Evolutionary conservation across 2,329 filamentous ascomycete species (phyloP), one percentile per base, ranked within the genome.

Genomic region (Mycosphaerella arachidis): DNA sequence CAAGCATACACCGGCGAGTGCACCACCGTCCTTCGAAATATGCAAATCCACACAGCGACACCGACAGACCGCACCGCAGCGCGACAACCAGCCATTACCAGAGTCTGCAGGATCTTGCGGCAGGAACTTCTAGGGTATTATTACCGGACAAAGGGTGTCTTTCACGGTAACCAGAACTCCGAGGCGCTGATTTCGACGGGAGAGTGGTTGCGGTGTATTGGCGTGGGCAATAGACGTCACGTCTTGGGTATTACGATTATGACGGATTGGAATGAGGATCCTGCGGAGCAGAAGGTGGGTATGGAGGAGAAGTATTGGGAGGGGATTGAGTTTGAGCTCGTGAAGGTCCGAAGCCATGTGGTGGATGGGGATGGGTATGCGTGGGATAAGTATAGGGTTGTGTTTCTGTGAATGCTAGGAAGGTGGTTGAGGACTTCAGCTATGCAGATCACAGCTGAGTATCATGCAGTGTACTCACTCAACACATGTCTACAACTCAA

Each of bases 401-500:
- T 52, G 8, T 52, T 52, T n/a, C 50, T 52, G 27, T 52, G 30
- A 52, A n/a, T 29, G 29, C 20, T 50, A 30, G 18, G 2, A 8
- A 13, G 3, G 46, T 18, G 9, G 16, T 18, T 4, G 13, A 8
- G 4, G 40, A 4, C n/a, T 43, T n/a, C 16, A 18, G n/a, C 40
- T 43, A 18, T 18, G 16, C 40, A 1, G 40, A 1, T n/a, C 40
- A 43, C 18, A 12, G 20, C 6, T 29, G 20, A 29, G 18, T 24
- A 24, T 24, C 3, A n/a, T 9, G 16, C 12, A 2, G 12, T 12
- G 12, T 35, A 35, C 31, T 10, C 31, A 6, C 10, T 40, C 52
- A 29, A 40, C 24, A 40, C 4, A 43, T n/a, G 16, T 30, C 53
- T 63, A 68, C 52, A 68, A 48, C 40, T 67, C 62, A 20, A 63